Conservation (phyloP, 2,329 filamentous ascomycete genomes). For the Calonectria honghensis region DNA sequence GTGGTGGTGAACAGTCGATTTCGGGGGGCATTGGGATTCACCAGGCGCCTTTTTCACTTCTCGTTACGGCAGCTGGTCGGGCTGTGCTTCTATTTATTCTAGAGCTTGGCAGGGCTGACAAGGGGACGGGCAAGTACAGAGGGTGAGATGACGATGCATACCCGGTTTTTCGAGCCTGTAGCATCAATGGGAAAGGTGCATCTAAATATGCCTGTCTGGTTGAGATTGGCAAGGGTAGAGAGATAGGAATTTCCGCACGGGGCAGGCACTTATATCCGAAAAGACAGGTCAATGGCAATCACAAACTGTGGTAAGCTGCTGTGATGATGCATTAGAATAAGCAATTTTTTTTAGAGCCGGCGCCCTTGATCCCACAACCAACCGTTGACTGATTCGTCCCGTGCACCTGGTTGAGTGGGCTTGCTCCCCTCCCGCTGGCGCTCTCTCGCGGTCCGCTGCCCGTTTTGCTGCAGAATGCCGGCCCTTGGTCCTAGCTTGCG, state of each 20-base stretch:
- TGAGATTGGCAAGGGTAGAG: background rate
- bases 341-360: background rate
- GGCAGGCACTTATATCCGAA: background rate
- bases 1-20: slow-evolving; percentile 7
- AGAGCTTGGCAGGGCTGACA: slow-evolving; percentile 20
- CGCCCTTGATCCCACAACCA: background rate
- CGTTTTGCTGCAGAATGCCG: slow-evolving; percentile 14
- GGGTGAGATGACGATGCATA: slow-evolving; percentile 1
- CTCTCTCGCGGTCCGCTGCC: slow-evolving; percentile 29
- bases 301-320: background rate
- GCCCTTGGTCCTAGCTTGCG: background rate
- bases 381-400: background rate
- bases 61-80: background rate
- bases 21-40: background rate
- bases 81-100: background rate
- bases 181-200: background rate
- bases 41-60: background rate
- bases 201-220: background rate
- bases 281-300: background rate
- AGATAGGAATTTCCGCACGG: background rate
- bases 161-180: background rate
- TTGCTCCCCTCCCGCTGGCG: background rate
- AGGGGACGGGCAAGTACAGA: background rate
- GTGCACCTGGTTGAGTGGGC: background rate
- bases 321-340: background rate